Percentiles rank a stretch among this genome's conserved stretches.
Evolutionary conservation across 23 red algal genomes (phyloP).

Genomic region (Gracilaria domingensis): DNA sequence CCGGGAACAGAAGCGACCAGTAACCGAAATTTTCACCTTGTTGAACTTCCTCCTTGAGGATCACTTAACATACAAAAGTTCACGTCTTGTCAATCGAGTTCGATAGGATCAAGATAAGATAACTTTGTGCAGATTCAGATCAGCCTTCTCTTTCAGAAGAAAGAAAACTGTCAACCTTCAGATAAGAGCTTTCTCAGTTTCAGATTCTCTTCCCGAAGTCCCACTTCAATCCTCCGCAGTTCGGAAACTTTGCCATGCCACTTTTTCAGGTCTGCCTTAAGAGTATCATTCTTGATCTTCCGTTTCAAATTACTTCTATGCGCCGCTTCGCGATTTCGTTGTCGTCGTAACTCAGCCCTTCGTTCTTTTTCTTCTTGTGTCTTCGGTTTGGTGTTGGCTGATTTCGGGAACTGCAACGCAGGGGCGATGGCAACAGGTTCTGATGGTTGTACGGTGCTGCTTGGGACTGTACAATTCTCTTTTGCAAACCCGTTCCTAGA

Average conservation of each 20-base stretch:
- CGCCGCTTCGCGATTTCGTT: slow-evolving; percentile 60
- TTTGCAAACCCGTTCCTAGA: background rate
- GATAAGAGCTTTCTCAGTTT: slow-evolving; percentile 41
- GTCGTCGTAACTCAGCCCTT: slow-evolving; percentile 34
- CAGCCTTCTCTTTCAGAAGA: background rate
- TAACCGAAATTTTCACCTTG: background rate
- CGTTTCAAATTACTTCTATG: slow-evolving; percentile 51
- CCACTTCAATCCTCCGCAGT: slow-evolving; percentile 30
- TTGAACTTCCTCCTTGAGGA: background rate
- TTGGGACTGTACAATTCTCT: background rate
- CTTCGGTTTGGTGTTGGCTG: background rate
- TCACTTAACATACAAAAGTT: too few species aligned
- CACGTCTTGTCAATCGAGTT: background rate
- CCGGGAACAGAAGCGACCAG: background rate
- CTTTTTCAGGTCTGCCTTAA: slow-evolving; percentile 42
- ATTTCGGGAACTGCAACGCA: background rate
- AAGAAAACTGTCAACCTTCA: slow-evolving; percentile 1
- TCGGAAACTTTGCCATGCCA: slow-evolving; percentile 39
- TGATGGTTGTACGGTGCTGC: background rate
- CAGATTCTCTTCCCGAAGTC: slow-evolving; percentile 61
- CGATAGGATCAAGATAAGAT: background rate
- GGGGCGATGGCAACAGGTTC: slow-evolving; percentile 9
- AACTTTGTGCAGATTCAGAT: background rate
- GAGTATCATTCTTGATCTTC: slow-evolving; percentile 55
- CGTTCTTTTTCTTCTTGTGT: slow-evolving; percentile 17